Evolutionary conservation across 345 rosid species (phyloP), one percentile per base, ranked within the genome.

Genomic region (Draba incana): DNA sequence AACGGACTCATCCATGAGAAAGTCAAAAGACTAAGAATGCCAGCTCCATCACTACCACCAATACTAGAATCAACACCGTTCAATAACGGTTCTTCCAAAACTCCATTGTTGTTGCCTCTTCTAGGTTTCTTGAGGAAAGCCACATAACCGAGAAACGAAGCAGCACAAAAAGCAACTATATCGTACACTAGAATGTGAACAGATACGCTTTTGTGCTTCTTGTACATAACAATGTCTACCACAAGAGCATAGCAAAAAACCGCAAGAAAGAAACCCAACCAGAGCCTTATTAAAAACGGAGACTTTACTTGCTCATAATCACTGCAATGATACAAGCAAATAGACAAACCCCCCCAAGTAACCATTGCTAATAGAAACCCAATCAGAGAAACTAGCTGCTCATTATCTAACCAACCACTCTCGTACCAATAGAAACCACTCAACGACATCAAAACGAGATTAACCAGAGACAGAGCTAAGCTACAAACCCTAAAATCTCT

Each of bases 1-100:
- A 87, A 68, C 70, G 88, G 77, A 67, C 85, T 64, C 81, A 83
- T 70, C 93, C 93, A 87, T 48, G 86, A 79, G 84, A 87, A 85
- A 60, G 85, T 79, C 25, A 83, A 64, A 54, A 79, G 62, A 58
- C 88, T 63, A 27, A 85, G 77, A 45, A 79, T 31, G 14, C 86
- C 71, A 45, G 84, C 86, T 50, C 59, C 54, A 49, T 4, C 63
- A 53, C 53, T 41, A 52, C 8, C 44, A 20, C 20, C 20, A 37
- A 14, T 47, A 69, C 61, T 66, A 8, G 77, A 70, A 55, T 37
- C 62, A 16, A 27, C 61, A 39, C 79, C 73, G 66, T 72, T 80
- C 81, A 82, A 46, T 31, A 87, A 80, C 55, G 80, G 87, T 30
- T 84, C 83, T 55, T 80, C 77, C 59, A 82, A 77, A 33, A 69